Base-by-base conservation (phyloP, 108 stramenopile genomes). In the Conticribra guillardii region DNA sequence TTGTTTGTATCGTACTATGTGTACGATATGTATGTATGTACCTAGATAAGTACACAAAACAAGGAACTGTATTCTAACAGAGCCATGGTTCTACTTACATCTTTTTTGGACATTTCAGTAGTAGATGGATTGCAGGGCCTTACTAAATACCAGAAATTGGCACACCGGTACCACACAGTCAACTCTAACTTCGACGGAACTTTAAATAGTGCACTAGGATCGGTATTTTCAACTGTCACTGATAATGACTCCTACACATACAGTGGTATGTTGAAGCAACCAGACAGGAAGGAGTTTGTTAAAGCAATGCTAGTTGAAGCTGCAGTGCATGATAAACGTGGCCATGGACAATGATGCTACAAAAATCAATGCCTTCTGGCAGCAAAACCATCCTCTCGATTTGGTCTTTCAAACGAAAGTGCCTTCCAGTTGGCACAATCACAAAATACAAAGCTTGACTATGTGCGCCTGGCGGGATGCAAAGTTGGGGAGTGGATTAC, bases 401-500 rank as follows among this genome's bases (percentile, higher is more conserved):
- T 21, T 69, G 68, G 68, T 45, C 37, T 16, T 66, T 73, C 17
- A 53, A 73, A 32, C 32, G 51, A 18, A 64, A 73, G 31, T 8
- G 52, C 3, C 29, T 56, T 21, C 47, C 54, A 17, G 23, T 34
- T 24, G 65, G 71, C 23, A 34, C 32, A 21, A 21, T 71, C 16
- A 63, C 62, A 15, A 73, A 73, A 34, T 63, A 73, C 49, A 73
- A 73, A 65, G 71, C 71, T 33, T 5, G 62, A 4, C 22, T 72
- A 4, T 72, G 71, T 53, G 63, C 50, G 5, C 71, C 52, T 53
- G 71, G 71, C 1, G 71, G 71, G 14, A 65, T 66, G 71, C 71
- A 73, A 26, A 30, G 45, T 32, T 32, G 34, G 55, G 68, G 68
- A 28, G 82, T 79, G n/a, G 53, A 81, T 64, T 81, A 66, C 48